Percentiles rank a stretch among this genome's conserved stretches.
phyloP scores from a whole-genome alignment of 495 filamentous ascomycete genomes.

The Penicillium robsamsonii region DNA sequence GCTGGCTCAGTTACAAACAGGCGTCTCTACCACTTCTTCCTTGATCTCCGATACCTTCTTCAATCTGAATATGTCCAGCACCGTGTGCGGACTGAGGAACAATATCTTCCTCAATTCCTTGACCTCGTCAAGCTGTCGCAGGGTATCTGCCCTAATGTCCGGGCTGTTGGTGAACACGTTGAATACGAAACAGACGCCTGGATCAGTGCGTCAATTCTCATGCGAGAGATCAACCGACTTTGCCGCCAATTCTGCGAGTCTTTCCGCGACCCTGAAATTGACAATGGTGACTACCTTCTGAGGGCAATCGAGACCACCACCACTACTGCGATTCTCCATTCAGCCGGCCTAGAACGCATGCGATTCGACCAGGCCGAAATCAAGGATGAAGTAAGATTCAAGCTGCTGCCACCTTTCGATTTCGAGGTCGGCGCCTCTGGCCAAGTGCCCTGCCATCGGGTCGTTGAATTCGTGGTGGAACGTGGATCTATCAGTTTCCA shows the following conservation, averaged over 20 bases:
- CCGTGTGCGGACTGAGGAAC: constrained; percentile 72
- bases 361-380: constrained; percentile 87
- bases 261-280: constrained; percentile 63
- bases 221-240: constrained; percentile 88
- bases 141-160: constrained; percentile 90
- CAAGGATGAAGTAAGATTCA: constrained; percentile 79
- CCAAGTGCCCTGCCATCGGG: constrained; percentile 47
- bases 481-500: constrained; percentile 94
- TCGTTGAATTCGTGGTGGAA: constrained; percentile 86
- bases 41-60: constrained; percentile 86
- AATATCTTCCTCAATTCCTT: constrained; percentile 89
- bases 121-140: constrained; percentile 94
- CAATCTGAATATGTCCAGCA: constrained; percentile 82
- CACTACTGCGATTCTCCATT: constrained; percentile 76
- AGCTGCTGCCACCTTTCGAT: constrained; percentile 70
- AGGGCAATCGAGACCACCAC: constrained; percentile 75
- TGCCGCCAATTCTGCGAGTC: constrained; percentile 85
- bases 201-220: constrained; percentile 94
- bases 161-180: constrained; percentile 90
- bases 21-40: constrained; percentile 94
- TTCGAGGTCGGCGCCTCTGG: constrained; percentile 62
- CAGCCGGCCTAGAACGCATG: constrained; percentile 81
- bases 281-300: constrained; percentile 60
- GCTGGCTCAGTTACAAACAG: constrained; percentile 89
- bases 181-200: constrained; percentile 98